Base-by-base conservation (phyloP, 345 rosid genomes). In the Pistacia vera region DNA sequence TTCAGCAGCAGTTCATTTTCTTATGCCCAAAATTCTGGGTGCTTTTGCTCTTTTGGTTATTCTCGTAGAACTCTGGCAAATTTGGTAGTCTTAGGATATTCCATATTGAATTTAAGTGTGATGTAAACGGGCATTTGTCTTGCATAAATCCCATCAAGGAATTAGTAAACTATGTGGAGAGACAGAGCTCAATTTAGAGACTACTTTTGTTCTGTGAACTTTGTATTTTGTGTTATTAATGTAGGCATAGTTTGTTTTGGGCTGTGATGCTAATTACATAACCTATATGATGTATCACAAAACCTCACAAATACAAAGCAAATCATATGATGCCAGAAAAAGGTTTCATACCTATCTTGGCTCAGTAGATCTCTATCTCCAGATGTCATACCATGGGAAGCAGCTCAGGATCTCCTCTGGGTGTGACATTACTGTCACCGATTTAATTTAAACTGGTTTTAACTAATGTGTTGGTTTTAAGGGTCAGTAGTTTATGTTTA, bases 1-100 rank as follows among this genome's bases (percentile, higher is more conserved):
- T 74, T 65, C 62, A 65, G 54, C 11, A 74, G 64, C 36, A 41
- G 54, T 52, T 30, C 17, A 25, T 22, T 74, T n/a, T 55, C 68
- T 52, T 25, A 13, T 30, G 62, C 62, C 57, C 63, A 48, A 72
- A 11, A 5, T 49, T 16, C 44, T 8, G 20, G 33, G 48, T 62
- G 16, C 44, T 70, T 72, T 22, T 48, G 66, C 75, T 61, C 48
- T 17, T 25, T 62, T 54, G 16, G 9, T 30, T 44, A 60, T 72
- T 46, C 22, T 8, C 22, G 58, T 28, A 46, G 9, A 9, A 33
- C 67, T 4, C 25, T 44, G 41, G 14, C 16, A 60, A 46, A 16
- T 62, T 48, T 25, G 30, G 20, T 30, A 59, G 44, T 62, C 16
- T 60, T 35, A 71, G 51, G 74, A 71, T 57, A 35, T 55, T 35